Percentiles rank a stretch among this genome's conserved stretches.
phyloP scores from a whole-genome alignment of 2,329 filamentous ascomycete species.

The Aspergillus vadensis region DNA sequence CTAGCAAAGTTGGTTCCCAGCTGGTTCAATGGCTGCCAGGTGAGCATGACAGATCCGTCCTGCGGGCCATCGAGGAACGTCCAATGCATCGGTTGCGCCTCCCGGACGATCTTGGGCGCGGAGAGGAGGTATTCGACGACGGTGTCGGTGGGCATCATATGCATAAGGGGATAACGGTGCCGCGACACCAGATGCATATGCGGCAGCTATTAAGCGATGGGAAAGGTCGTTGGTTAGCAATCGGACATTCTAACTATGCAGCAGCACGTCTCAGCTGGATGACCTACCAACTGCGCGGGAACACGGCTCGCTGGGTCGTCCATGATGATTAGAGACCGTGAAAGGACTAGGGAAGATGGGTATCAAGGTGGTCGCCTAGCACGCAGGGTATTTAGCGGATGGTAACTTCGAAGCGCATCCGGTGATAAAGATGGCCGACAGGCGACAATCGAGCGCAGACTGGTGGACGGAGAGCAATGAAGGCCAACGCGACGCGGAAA shows the following conservation, averaged over 20 bases:
- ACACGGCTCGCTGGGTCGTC: conserved; percentile 51
- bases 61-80: conserved; percentile 81
- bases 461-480: conserved; percentile 23
- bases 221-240: conserved; percentile 6
- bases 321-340: conserved; percentile 38
- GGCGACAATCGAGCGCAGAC: conserved; percentile 10
- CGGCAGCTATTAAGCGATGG: conserved; percentile 65
- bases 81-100: conserved; percentile 87
- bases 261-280: conserved; percentile 8
- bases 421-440: conserved; percentile 9
- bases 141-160: conserved; percentile 70
- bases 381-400: conserved; percentile 3
- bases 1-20: conserved; percentile 76
- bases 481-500: conserved; percentile 41
- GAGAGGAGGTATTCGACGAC: conserved; percentile 81
- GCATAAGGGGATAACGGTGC: conserved; percentile 74
- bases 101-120: conserved; percentile 81
- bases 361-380: conserved; percentile 18
- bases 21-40: conserved; percentile 80
- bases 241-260: not conserved
- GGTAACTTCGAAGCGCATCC: conserved; percentile 9
- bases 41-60: conserved; percentile 79
- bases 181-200: conserved; percentile 90
- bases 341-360: conserved; percentile 7
- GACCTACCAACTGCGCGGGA: conserved; percentile 48